Base-by-base conservation (phyloP, 1,139 yeast genomes). In the Kodamaea anthophila region DNA sequence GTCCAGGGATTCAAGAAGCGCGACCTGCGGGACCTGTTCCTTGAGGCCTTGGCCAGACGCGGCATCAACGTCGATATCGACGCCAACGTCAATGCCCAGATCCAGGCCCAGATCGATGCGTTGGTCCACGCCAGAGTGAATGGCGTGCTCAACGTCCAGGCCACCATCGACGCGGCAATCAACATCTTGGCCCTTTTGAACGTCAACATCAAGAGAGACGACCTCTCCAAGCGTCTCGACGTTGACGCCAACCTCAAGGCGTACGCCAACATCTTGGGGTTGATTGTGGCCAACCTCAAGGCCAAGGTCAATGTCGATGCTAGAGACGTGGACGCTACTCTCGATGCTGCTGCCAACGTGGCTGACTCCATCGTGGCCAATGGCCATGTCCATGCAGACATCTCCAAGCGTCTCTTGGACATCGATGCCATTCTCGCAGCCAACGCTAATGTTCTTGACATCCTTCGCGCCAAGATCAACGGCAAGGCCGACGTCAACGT, bases 61-160 rank as follows among this genome's bases (percentile, higher is more conserved):
- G 29, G 32, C 26, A 37, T 41, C 27, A 20, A 29, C 21, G 19
- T 43, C 23, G 42, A 43, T 24, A 29, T 30, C 13, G 18, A 23
- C 21, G 18, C 15, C 10, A 18, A 28, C 11, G 12, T 24, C 21
- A 5, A 15, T 8, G 29, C 18, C 15, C 31, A 21, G 18, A 14
- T 28, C 23, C 21, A 24, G 12, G 31, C 28, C 8, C 20, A 31
- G 20, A 11, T 28, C 15, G 31, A 14, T 15, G 34, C 31, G n/a
- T 25, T 26, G 23, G 24, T 28, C 10, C 12, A 21, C 8, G 31
- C 20, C 16, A 18, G 21, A 8, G 22, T 28, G 6, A 44, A 46
- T 37, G 43, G 49, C 38, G 19, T 30, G 28, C 25, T 37, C 23
- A 44, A 37, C 21, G 31, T 37, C 24, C 40, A 39, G 23, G 48